Base-by-base conservation (phyloP, 306 rosid species). In the Luffa acutangula region DNA sequence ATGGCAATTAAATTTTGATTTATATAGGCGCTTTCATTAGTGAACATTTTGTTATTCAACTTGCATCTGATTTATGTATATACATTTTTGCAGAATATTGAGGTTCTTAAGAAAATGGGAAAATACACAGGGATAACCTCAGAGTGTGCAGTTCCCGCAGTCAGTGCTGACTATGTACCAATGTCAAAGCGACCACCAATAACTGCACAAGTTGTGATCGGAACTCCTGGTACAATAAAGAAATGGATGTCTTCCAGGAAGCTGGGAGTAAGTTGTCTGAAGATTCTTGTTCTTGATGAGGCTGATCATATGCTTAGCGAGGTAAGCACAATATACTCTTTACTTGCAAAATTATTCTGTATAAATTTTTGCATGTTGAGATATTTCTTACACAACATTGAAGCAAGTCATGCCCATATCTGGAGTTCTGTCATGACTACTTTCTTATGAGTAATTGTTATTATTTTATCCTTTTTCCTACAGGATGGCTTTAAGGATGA, bases 401-500 rank as follows among this genome's bases (percentile, higher is more conserved):
- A 1, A 58, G 64, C 64, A 58, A 58, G 64, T 21, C 20, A 58
- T 4, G 41, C 41, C 3, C 41, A 37, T 4, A 37, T 37, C 41
- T 37, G 41, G 3, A 2, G 41, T 58, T n/a, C 34, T 58, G 33
- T 43, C 36, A 20, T 1, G 76, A 17, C 5, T 17, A 17, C 5
- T 17, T 41, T 45, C 25, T 70, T 43, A 17, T 43, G 34, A 17
- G 48, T 69, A 18, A 34, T 62, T 45, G 18, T 45, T 80, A 45
- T 62, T 2, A 37, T 8, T 78, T 14, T 49, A 18, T 36, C 4
- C n/a, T 49, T 41, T 52, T 69, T 82, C 49, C 53, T 87, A 86
- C 93, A 94, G 98, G 98, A 91, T 82, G 97, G 98, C 71, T 92
- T 94, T 82, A 80, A 81, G 75, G 98, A 94, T 82, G 98, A 92